phyloP scores from a whole-genome alignment of 768 basidiomycete genomes.

The Agrocybe chaxingu region DNA sequence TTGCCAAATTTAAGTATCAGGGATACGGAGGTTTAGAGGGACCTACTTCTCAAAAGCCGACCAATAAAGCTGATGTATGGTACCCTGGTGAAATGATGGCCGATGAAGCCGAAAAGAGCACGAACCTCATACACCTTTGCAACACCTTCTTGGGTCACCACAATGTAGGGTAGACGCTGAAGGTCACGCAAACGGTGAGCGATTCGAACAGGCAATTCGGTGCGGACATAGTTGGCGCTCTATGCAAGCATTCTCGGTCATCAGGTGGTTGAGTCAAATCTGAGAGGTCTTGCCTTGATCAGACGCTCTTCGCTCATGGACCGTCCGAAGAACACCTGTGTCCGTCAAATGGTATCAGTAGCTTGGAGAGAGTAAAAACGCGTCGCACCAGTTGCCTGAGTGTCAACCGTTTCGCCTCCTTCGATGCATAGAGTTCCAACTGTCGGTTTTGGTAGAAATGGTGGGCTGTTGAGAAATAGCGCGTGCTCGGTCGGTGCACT shows the following conservation, averaged over 20 bases:
- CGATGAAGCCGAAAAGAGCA: background rate
- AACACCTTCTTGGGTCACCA: slow-evolving; percentile 82
- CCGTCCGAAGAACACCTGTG: slow-evolving; percentile 82
- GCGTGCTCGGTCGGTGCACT: slow-evolving; percentile 1
- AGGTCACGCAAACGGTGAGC: slow-evolving; percentile 86
- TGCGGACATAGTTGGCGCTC: slow-evolving; percentile 90
- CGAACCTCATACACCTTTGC: slow-evolving; percentile 81
- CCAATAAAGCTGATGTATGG: slow-evolving; percentile 67
- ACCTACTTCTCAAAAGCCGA: slow-evolving; percentile 78
- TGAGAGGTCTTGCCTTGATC: slow-evolving; percentile 51
- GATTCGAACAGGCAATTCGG: slow-evolving; percentile 84
- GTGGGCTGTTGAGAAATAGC: slow-evolving; percentile 31
- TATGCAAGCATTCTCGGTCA: slow-evolving; percentile 22
- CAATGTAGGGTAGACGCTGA: slow-evolving; percentile 81
- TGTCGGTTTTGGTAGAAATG: slow-evolving; percentile 85
- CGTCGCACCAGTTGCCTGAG: slow-evolving; percentile 71
- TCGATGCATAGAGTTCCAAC: slow-evolving; percentile 76
- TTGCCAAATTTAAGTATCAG: slow-evolving; percentile 6
- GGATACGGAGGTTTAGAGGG: background rate
- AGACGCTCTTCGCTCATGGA: slow-evolving; percentile 76
- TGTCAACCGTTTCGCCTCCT: slow-evolving; percentile 67
- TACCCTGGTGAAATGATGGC: too few relatives aligned
- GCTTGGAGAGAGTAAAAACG: background rate
- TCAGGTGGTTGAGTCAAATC: background rate
- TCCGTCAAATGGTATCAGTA: background rate